A percentile compares a stretch with the other conserved stretches of the same genome.
These are phyloP conservation scores for Trichoderma brevicompactum DNA, from an alignment of 2,329 filamentous ascomycete species.

Conservation along the genomic window DNA sequence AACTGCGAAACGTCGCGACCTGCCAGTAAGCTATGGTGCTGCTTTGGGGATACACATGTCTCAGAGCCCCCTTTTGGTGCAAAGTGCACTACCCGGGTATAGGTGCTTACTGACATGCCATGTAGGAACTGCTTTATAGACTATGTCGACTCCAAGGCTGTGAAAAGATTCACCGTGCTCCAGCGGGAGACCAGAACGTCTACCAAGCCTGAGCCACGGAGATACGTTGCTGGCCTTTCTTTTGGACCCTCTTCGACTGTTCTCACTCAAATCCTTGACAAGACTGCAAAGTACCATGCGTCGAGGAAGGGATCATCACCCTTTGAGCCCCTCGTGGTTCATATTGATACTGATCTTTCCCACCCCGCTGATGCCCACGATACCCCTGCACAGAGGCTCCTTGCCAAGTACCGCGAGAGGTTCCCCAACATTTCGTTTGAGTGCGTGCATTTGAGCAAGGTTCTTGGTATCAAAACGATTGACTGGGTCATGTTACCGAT, in stretches of 20 bases:
- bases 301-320: conserved; percentile 65
- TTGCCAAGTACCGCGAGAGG: conserved; percentile 54
- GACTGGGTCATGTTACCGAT: conserved; percentile 57
- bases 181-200: conserved; percentile 49
- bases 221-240: conserved; percentile 77
- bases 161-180: conserved; percentile 68
- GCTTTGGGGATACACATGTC: background rate
- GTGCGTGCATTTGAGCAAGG: conserved; percentile 65
- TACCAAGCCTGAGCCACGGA: conserved; percentile 41
- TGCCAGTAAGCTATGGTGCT: conserved; percentile 38
- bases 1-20: conserved; percentile 40
- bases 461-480: conserved; percentile 56
- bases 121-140: conserved; percentile 69
- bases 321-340: conserved; percentile 68
- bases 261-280: conserved; percentile 75
- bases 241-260: conserved; percentile 80
- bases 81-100: background rate
- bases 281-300: conserved; percentile 68
- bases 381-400: conserved; percentile 17
- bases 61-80: background rate
- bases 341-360: conserved; percentile 53
- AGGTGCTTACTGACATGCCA: too few species aligned
- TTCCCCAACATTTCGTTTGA: conserved; percentile 72
- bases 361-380: conserved; percentile 30
- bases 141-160: conserved; percentile 77